Evolutionary conservation across 2,329 filamentous ascomycete species (phyloP), one percentile per base, ranked within the genome.

Genomic region (Fusarium udum): DNA sequence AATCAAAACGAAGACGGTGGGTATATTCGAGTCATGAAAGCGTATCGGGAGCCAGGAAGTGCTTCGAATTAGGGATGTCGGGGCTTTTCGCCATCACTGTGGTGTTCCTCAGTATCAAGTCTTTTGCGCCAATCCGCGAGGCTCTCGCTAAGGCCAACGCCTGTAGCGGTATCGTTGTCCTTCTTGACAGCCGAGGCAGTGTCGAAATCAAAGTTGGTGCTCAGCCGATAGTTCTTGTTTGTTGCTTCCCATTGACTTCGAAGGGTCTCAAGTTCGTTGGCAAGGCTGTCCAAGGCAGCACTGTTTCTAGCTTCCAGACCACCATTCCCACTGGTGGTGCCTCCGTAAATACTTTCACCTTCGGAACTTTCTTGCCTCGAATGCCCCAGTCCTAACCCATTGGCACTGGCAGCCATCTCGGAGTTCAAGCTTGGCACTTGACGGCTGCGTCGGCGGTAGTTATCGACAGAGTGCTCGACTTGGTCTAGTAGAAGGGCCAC

Each of bases 181-280:
- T 84, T 84, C 73, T 85, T 86, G 55, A 62, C 64, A 39, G 72
- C 76, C 34, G 82, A 77, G 11, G 77, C 85, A 28, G 80, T 74
- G 64, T 97, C 95, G 77, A 97, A 95, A 80, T 98, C 95, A 77
- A 97, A 97, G 58, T 93, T 91, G 78, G 92, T 95, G 82, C 94
- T 97, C 49, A 98, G 85, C 31, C 96, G 92, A 82, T 98, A 98
- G 78, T 94, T 97, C 83, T 97, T 96, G 84, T 95, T 98, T 18
- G 95, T 97, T 43, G 92, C 94, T 84, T 98, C 95, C 96, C 96
- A 99, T 78, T 98, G 95, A 59, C 87, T 93, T 59, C 95, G 91
- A 53, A 99, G 87, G 18, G 93, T 93, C 81, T 99, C 96, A 13
- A 99, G 90, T 84, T 99, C 96, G 72, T 90, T 94, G 16, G 96